A percentile compares a stretch with the other conserved stretches of the same genome.
Evolutionary conservation across 768 basidiomycete species (phyloP).

Genomic region (Kwoniella dendrophila): DNA sequence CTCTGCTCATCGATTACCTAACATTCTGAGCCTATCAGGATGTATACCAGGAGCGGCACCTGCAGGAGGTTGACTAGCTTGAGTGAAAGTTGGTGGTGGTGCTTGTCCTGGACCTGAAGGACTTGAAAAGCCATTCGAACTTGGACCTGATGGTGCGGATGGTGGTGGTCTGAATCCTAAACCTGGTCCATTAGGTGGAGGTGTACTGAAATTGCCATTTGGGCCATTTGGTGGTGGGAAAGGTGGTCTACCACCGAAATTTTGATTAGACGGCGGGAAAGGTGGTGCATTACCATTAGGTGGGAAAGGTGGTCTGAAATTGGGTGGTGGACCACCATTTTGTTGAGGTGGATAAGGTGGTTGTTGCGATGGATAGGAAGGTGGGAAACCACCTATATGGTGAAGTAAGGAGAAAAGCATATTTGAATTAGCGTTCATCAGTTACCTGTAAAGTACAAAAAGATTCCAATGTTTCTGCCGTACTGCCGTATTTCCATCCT

Average conservation of each 20-base stretch:
- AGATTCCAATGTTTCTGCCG: too few species aligned
- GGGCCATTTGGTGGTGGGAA: constrained; percentile 19
- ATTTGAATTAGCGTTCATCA: too few species aligned
- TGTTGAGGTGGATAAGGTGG: constrained; percentile 35
- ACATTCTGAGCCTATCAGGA: constrained; percentile 55
- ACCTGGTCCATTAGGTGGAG: constrained; percentile 5
- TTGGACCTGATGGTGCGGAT: constrained; percentile 13
- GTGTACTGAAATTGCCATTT: not conserved
- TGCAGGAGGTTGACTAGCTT: constrained; percentile 5
- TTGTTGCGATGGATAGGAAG: not conserved
- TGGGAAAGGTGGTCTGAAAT: constrained; percentile 38
- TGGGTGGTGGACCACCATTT: constrained; percentile 14
- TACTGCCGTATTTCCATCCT: too few species aligned
- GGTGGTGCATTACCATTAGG: constrained; percentile 34
- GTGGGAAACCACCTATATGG: too few species aligned
- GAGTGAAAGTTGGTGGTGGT: constrained; percentile 27
- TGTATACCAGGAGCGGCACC: constrained; percentile 44
- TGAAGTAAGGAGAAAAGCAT: too few species aligned
- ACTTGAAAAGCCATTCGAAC: not conserved
- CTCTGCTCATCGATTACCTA: constrained; percentile 34
- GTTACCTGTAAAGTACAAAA: too few species aligned
- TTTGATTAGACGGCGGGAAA: constrained; percentile 26
- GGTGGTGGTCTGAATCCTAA: constrained; percentile 24
- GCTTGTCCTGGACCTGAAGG: constrained; percentile 20
- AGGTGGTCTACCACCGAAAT: constrained; percentile 7